Evolutionary conservation across 306 rosid species (phyloP), one percentile per base, ranked within the genome.

Genomic region (Begonia peltatifolia): DNA sequence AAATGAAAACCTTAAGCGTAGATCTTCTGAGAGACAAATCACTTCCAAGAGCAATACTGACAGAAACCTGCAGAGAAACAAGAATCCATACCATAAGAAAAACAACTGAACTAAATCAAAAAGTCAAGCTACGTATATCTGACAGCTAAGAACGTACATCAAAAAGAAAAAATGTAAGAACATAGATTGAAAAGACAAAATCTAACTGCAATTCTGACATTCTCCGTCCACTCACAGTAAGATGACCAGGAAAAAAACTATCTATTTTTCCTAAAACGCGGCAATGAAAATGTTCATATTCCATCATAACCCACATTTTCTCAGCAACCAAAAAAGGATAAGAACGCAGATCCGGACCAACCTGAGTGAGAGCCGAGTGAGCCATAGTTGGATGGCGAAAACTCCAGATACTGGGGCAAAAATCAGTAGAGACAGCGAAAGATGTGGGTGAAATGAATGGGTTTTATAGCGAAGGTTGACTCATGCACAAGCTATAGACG

Each of bases 1-100:
- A 20, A 1, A 58, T 44, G 42, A 17, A 46, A 16, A 78, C 84
- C 84, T 78, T 71, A 55, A 74, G 65, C 52, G 54, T 62, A 23
- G 81, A 74, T 78, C 81, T 68, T 66, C 70, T 74, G 12, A 69
- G 42, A 59, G 78, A 74, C 41, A 46, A 57, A 68, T 79, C 78
- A 16, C 63, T 65, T 54, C 73, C 81, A 56, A 57, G 57, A 36
- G 81, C 76, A 74, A 71, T 71, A 65, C 50, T 56, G 18, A 74
- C 59, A 36, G 76, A 53, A 68, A 48, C 67, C 84, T 79, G 78
- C 57, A 68, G 55, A 50, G 9, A 38, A 65, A 60, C 2, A 20
- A 20, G 23, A 20, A 20, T 20, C 23, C 23, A 20, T 3, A 3
- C 23, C 23, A 20, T 20, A 3, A 20, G 23, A 2, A 20, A 20